Base-by-base conservation (phyloP, 176 grass and related monocot species). In the Coix lacrymajobi region DNA sequence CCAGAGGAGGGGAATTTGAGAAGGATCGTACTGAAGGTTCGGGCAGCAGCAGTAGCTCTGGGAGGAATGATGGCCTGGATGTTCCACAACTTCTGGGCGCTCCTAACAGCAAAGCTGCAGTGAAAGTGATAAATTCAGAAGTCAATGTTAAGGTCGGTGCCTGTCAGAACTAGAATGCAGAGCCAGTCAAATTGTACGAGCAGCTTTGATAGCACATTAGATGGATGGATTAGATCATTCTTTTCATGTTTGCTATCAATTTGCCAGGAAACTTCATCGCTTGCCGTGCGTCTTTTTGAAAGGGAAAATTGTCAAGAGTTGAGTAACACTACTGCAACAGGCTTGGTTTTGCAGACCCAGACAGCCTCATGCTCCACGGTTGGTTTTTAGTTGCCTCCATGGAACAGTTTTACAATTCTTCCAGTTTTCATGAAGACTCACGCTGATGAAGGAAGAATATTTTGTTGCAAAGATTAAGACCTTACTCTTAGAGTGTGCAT, bases 21-120 rank as follows among this genome's bases (percentile, higher is more conserved):
- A 69, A 79, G 44, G 88, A 92, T 84, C 62, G 25, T 28, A 81
- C 56, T 30, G 85, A 86, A 84, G 81, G 73, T 38, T 84, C 62
- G 61, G 85, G 81, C 70, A 90, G 89, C 67, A 90, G 90, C 66
- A 85, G 93, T 36, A 87, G 92, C 46, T 99, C 89, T 67, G 89
- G 97, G 62, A 88, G 91, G 75, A 93, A 88, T 14, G 85, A 90
- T 79, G 78, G 81, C 63, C 64, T 89, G 56, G 88, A 98, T 80
- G 87, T 91, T 43, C 87, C 85, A 24, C 87, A 86, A 39, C 54
- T 86, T 40, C 51, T 79, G 31, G 58, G 69, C 0, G 77, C 69
- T 58, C 87, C 48, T 32, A 79, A 73, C 32, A 73, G 81, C 58
- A 86, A 90, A 63, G 26, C 43, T 57, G 38, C 33, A 62, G 63